These are phyloP conservation scores for Trichoderma asperelloides DNA, from an alignment of 495 filamentous ascomycete genomes.

Conservation along the genomic window DNA sequence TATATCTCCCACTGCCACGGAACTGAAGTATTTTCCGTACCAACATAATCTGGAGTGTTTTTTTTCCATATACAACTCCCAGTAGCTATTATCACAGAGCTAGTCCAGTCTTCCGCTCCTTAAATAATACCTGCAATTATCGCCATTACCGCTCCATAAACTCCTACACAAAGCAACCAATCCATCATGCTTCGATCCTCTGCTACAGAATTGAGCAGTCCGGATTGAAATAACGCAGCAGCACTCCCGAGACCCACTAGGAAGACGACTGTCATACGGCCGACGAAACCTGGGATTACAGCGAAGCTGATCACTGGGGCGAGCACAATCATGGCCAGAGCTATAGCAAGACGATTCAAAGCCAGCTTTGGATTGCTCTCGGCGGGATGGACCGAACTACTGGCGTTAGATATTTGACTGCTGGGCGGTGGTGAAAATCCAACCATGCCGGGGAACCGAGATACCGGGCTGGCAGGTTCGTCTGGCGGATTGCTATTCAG, in stretches of 20 bases:
- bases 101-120: no score
- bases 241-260: conserved; percentile 26
- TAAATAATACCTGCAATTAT: conserved; percentile 20
- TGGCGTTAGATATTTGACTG: not conserved
- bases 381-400: conserved; percentile 12
- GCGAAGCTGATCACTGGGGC: conserved; percentile 52
- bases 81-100: not conserved
- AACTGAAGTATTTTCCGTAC: no score
- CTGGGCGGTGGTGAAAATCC: conserved; percentile 7
- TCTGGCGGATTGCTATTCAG: conserved; percentile 9
- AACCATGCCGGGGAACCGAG: conserved; percentile 10
- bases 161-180: conserved; percentile 24
- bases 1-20: no score
- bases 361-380: conserved; percentile 10
- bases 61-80: not conserved
- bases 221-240: conserved; percentile 23
- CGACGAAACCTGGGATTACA: conserved; percentile 43
- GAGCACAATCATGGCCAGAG: conserved; percentile 45
- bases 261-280: conserved; percentile 42
- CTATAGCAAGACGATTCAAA: conserved; percentile 35
- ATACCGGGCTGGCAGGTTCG: conserved; percentile 18
- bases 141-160: conserved; percentile 37
- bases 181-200: conserved; percentile 15
- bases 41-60: not conserved
- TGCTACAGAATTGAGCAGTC: conserved; percentile 17